Evolutionary conservation across 805 yeast species (phyloP), one percentile per base, ranked within the genome.

Genomic region (Myxozyma lipomycoides): DNA sequence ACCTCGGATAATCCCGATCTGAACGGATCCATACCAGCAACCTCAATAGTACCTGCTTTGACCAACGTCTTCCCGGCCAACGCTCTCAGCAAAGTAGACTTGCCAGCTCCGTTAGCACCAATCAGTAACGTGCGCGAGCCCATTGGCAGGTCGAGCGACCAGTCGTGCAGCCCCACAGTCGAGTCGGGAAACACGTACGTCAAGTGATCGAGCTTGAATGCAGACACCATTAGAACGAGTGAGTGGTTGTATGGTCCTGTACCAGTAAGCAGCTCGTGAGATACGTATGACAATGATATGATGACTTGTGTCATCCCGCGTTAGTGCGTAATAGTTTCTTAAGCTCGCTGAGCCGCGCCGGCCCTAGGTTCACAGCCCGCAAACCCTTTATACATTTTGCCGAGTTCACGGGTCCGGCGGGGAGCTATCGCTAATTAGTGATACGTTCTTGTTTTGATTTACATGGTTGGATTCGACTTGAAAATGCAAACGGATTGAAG

Each of bases 31-130:
- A 77, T 73, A 0, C 95, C 96, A 30, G 87, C 86, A n/a, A 93
- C 77, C 22, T 66, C 61, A 26, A 93, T 78, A 12, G 72, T 67
- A 0, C 96, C 97, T 15, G 77, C 72, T 49, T 81, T 79, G 55
- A 95, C 83, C 52, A 93, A 74, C 5, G 93, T 88, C 62, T 91
- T 91, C 2, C 98, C 98, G 0, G 97, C 95, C 18, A 93, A 71
- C 17, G 93, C 77, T 64, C 82, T 80, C 56, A 93, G 73, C 39
- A 93, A 67, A 0, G 98, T 93, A 1, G 96, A 86, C 67, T 93
- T 93, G 3, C 98, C 98, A 0, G 98, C 98, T 18, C 98, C 98
- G 45, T 60, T 60, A 10, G 98, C 95, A 0, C 98, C 98, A 22
- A 93, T 76, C 5, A 93, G 67, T 32, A 93, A 71, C 9, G 90